A percentile compares a stretch with the other conserved stretches of the same genome.
Evolutionary conservation across 2,329 filamentous ascomycete species (phyloP).

Genomic region (Grosmannia huntii): DNA sequence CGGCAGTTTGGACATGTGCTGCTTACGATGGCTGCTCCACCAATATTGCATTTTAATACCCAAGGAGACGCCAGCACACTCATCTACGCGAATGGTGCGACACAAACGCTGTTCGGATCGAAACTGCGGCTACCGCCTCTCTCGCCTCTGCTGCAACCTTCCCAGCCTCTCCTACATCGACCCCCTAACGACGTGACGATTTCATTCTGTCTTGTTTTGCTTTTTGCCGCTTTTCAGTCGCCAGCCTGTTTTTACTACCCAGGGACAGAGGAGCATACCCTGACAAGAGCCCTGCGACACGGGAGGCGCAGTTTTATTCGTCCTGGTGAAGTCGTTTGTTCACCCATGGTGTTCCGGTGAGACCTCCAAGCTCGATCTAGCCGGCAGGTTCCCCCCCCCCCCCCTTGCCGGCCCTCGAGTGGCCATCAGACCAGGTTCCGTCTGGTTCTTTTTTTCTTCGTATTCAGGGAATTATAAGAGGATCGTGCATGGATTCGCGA

Average conservation of each 20-base stretch:
- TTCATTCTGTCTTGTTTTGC: not conserved
- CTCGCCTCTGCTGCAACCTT: not conserved
- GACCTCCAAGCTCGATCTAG: not conserved
- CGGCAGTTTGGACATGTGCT: too few relatives aligned
- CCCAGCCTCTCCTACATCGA: not conserved
- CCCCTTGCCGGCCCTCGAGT: too few relatives aligned
- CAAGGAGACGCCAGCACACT: too few relatives aligned
- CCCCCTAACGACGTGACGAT: conserved; percentile 4
- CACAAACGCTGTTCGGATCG: too few relatives aligned
- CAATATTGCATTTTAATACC: too few relatives aligned
- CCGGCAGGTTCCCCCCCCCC: not conserved
- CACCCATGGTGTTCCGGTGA: not conserved
- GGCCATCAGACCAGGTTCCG: not conserved
- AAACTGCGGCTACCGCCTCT: not conserved
- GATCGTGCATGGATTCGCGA: not conserved
- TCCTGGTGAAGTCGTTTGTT: too few relatives aligned
- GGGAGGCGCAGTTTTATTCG: not conserved
- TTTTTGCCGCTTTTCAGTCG: not conserved
- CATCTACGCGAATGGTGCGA: too few relatives aligned
- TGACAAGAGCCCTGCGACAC: not conserved
- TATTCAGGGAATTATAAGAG: not conserved
- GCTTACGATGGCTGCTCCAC: too few relatives aligned
- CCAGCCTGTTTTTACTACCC: not conserved
- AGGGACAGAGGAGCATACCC: not conserved
- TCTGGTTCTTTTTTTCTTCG: not conserved